Evolutionary conservation across 2,329 filamentous ascomycete genomes (phyloP), one percentile per base, ranked within the genome.

Genomic region (Tricladium varicosporioides): DNA sequence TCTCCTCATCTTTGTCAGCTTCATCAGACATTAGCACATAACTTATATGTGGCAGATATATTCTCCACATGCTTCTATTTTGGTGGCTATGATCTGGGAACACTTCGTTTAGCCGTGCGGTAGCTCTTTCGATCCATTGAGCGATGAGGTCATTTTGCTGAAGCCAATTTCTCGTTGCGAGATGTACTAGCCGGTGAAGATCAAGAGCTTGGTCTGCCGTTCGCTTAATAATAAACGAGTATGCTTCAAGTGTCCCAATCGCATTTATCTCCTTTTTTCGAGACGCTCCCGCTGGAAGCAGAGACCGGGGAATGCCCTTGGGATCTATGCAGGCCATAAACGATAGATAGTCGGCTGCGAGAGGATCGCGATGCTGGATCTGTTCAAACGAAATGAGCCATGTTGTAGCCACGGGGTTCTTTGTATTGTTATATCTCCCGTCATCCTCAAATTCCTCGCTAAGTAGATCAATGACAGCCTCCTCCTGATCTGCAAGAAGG

Each of bases 391-490:
- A 56, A n/a, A 56, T 56, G 14, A 50, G 18, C 46, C 32, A 55
- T 45, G 54, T 75, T 15, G 72, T 68, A 49, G 61, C 57, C 51
- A 66, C n/a, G n/a, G n/a, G n/a, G n/a, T n/a, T n/a, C n/a, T n/a
- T n/a, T n/a, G n/a, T n/a, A n/a, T n/a, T n/a, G n/a, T n/a, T n/a
- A n/a, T n/a, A n/a, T n/a, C n/a, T n/a, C n/a, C n/a, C n/a, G n/a
- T n/a, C n/a, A n/a, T n/a, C n/a, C n/a, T n/a, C n/a, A n/a, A n/a
- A n/a, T n/a, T n/a, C n/a, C n/a, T n/a, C n/a, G n/a, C n/a, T 72
- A 18, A 76, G 60, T 2, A 75, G 48, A 18, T 64, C 57, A 2
- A 71, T 56, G 10, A 63, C 56, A n/a, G 73, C 65, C 14, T 73
- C n/a, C 2, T 74, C 65, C 56, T 40, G 11, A 60, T 71, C 13